Evolutionary conservation across 2,329 filamentous ascomycete genomes (phyloP).

Genomic region (Aspergillus sp.): DNA sequence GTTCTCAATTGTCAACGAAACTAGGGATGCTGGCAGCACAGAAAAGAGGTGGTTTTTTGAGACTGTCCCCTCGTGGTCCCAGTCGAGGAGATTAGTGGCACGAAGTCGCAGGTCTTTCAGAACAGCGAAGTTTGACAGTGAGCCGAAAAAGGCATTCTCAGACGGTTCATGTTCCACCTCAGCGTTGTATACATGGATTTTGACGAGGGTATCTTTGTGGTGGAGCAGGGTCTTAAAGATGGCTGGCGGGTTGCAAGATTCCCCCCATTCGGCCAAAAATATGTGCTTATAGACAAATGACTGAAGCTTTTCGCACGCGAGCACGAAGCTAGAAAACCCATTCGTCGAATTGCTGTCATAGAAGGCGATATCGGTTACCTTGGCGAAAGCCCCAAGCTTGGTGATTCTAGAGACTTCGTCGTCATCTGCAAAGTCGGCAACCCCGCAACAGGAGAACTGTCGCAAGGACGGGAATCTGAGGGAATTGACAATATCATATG

Average conservation of each 20-base stretch:
- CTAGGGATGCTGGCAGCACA: too few species aligned
- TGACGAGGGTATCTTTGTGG: background rate
- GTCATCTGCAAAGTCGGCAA: background rate
- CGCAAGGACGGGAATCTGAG: background rate
- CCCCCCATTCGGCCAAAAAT: background rate
- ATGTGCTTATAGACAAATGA: background rate
- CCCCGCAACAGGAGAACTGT: background rate
- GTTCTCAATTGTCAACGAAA: too few species aligned
- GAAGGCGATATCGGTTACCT: background rate
- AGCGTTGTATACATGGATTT: background rate
- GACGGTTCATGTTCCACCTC: background rate
- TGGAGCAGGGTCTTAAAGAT: background rate
- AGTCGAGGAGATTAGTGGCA: background rate
- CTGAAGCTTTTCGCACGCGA: background rate
- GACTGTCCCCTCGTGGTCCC: background rate
- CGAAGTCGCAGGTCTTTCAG: background rate
- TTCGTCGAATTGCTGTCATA: background rate
- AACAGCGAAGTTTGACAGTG: background rate
- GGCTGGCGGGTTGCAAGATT: background rate
- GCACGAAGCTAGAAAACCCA: background rate
- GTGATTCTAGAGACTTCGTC: background rate
- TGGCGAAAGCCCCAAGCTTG: background rate
- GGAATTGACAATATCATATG: background rate
- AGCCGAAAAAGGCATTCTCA: background rate
- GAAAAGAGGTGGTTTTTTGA: too few species aligned